Base-by-base conservation (phyloP, 495 filamentous ascomycete genomes). In the Neurospora sublineolata region DNA sequence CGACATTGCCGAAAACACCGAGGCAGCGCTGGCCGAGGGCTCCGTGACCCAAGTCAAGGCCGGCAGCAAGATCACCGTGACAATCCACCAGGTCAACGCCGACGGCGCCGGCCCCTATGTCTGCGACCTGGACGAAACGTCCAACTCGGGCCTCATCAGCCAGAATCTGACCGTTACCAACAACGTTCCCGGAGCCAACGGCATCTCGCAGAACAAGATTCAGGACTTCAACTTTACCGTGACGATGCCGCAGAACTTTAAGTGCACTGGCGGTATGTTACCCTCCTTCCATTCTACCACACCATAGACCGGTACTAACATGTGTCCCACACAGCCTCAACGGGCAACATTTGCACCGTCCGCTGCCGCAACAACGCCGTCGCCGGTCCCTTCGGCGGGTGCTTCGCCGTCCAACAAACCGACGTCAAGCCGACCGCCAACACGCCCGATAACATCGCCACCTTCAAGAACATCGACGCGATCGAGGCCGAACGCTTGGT, bases 341-440 rank as follows among this genome's bases (percentile, higher is more conserved):
- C 80, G 0, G 80, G 79, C 3, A 84, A 87, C 64, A 83, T 89
- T 70, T 89, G 87, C 81, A 86, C 87, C 36, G 83, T 88, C 7
- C 79, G 86, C 4, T 84, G 87, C 75, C 77, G 84, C 27, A 89
- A 89, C 76, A 82, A 80, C 37, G 86, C 87, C 11, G 78, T 83
- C 12, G 86, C 87, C 0, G 87, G 86, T 0, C 86, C 87, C 1
- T 89, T 89, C 74, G 87, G 87, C 67, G 78, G 81, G 10, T 84
- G 83, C 70, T 83, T 86, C 67, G 79, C 83, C 36, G 83, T 86
- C 0, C 82, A 86, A 69, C 84, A 86, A 41, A 73, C 72, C 18
- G 82, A 84, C 69, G 73, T 75, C 0, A 70, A 75, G 11, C 72
- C 81, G 8, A 79, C 70, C 37, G 40, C 73, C 42, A 84, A 83